Conservation (phyloP, 306 rosid species). For the Fragaria vesca region DNA sequence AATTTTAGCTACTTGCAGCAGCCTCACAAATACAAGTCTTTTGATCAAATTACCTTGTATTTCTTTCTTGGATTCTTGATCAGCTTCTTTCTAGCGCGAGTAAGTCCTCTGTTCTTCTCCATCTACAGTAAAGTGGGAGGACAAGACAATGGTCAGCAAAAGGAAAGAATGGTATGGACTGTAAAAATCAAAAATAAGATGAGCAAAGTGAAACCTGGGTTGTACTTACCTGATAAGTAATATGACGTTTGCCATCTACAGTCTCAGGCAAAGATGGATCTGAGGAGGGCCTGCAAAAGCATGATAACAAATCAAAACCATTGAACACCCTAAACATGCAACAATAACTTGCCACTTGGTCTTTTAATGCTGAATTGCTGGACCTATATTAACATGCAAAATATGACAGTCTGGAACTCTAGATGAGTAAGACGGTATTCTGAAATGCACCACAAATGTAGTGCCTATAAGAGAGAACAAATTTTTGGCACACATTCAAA, state of each 20-base stretch:
- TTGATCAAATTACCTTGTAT: conserved; percentile 61
- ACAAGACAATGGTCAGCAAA: conserved; percentile 2
- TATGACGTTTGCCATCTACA: conserved; percentile 69
- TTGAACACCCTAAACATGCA: background rate
- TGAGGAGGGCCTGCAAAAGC: conserved; percentile 41
- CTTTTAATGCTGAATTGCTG: background rate
- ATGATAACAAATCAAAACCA: background rate
- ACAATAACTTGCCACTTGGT: background rate
- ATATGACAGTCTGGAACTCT: background rate
- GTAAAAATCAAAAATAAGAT: background rate
- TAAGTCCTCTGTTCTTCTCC: conserved; percentile 80
- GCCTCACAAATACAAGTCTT: background rate
- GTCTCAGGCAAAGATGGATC: conserved; percentile 48
- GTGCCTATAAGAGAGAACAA: background rate
- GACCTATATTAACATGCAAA: background rate
- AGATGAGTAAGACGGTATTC: background rate
- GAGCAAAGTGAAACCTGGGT: background rate
- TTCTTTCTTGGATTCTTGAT: conserved; percentile 92
- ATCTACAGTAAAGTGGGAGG: conserved; percentile 42
- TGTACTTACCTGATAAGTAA: conserved; percentile 52
- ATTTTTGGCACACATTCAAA: background rate
- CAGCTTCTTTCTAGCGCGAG: conserved; percentile 62
- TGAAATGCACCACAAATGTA: background rate
- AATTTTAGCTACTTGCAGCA: background rate
- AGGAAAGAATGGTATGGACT: background rate